Evolutionary conservation across 2,329 filamentous ascomycete species (phyloP).

Genomic region (Nemania sp.): DNA sequence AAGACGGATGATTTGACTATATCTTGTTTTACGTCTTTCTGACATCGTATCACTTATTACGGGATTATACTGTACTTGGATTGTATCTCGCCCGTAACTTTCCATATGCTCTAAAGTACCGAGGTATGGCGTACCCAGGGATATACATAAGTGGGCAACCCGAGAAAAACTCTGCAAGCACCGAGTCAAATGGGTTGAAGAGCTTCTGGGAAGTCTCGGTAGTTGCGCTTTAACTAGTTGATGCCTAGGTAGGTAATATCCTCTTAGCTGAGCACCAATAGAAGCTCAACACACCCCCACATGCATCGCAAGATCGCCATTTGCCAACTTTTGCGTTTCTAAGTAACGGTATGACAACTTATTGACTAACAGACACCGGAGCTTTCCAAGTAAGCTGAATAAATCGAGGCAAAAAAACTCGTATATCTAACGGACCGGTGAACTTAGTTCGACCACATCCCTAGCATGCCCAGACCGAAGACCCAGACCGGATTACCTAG

Average conservation of each 20-base stretch:
- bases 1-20: too few relatives aligned
- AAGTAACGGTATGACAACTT: constrained; percentile 27
- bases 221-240: constrained; percentile 11
- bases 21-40: too few relatives aligned
- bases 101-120: too few relatives aligned
- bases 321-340: constrained; percentile 16
- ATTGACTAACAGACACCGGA: constrained; percentile 6
- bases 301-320: constrained; percentile 12
- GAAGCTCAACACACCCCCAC: constrained; percentile 39
- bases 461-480: neutral
- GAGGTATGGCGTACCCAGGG: neutral
- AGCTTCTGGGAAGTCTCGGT: constrained; percentile 20
- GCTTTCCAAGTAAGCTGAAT: constrained; percentile 7
- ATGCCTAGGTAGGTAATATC: neutral
- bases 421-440: constrained; percentile 3
- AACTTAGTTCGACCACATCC: constrained; percentile 8
- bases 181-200: neutral
- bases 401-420: neutral
- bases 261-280: constrained; percentile 31
- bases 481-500: too few relatives aligned
- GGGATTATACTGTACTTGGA: too few relatives aligned
- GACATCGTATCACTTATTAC: too few relatives aligned
- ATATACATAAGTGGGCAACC: constrained; percentile 13
- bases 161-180: constrained; percentile 24
- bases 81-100: too few relatives aligned